Base-by-base conservation (phyloP, 108 stramenopile species). In the Cyclotella atomus region DNA sequence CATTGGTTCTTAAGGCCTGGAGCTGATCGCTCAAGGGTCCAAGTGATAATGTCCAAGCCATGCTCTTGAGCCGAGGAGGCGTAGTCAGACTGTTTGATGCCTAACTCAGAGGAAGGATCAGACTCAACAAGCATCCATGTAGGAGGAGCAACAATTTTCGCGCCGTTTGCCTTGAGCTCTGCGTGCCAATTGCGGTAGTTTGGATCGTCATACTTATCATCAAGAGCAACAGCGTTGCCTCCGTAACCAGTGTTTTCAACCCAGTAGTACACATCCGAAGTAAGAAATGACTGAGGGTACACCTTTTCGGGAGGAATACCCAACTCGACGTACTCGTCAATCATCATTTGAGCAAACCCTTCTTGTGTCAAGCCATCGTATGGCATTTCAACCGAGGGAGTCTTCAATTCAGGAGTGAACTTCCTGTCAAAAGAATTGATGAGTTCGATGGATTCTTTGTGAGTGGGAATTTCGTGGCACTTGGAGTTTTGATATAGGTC, bases 361-460 rank as follows among this genome's bases (percentile, higher is more conserved):
- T 86, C 79, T 65, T 90, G 89, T 21, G 87, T 87, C 63, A 73
- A 87, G 12, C 89, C 89, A 25, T 85, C 82, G 66, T 64, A 91
- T 21, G 87, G 87, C 87, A 91, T 88, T 23, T 84, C 79, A 6
- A 90, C 89, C 16, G 63, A 41, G 24, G 89, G 79, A 10, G 74
- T 21, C 76, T 91, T 91, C 20, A 91, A 63, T 44, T 91, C 91
- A 12, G 91, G 91, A 20, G 87, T 87, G 72, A 86, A 91, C 45
- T 85, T 79, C 1, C 59, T 85, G 56, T 62, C 76, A 59, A 47
- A 69, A 10, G 38, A 25, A 32, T 77, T 59, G 60, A 91, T 81
- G 9, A 88, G 66, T 35, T 79, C 82, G 45, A 91, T 91, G 59
- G 59, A 76, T 49, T 91, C 91, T 67, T 55, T 76, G 74, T 91